These are phyloP conservation scores for Hibiscus syriacus DNA, from an alignment of 345 rosid genomes.

Conservation along the genomic window DNA sequence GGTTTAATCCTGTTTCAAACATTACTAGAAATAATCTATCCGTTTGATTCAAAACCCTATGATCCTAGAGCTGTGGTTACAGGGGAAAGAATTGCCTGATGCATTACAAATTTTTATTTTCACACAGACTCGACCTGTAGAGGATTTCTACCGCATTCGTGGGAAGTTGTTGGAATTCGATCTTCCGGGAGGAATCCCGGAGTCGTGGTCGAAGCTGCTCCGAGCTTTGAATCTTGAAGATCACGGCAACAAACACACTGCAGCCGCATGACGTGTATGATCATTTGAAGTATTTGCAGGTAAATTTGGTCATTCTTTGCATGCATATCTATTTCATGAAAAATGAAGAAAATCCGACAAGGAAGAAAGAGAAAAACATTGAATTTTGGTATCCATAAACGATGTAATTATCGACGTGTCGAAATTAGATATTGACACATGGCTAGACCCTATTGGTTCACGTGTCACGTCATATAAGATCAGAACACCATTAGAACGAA, in stretches of 20 bases:
- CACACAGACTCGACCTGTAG: conserved; percentile 83
- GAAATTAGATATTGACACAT: no score
- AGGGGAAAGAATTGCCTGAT: neutral
- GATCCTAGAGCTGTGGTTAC: neutral
- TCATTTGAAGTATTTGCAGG: conserved; percentile 10
- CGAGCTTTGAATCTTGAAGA: conserved; percentile 73
- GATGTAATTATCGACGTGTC: no score
- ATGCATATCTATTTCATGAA: conserved; percentile 23
- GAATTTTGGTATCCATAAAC: no score
- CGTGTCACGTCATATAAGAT: no score
- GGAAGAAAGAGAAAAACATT: no score
- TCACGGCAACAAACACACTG: conserved; percentile 48
- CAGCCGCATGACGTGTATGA: conserved; percentile 40
- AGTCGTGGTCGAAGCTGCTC: conserved; percentile 95
- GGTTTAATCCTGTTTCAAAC: no score
- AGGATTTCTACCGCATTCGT: conserved; percentile 69
- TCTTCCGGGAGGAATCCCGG: conserved; percentile 96
- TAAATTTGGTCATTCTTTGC: conserved; percentile 57
- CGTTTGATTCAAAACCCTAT: neutral
- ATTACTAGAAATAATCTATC: no score
- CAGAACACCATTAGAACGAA: no score
- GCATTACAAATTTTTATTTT: conserved; percentile 10
- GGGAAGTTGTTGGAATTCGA: conserved; percentile 81
- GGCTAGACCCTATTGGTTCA: no score
- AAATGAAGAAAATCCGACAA: neutral